phyloP scores from a whole-genome alignment of 257 asterid genomes.

The Plantago ovata region DNA sequence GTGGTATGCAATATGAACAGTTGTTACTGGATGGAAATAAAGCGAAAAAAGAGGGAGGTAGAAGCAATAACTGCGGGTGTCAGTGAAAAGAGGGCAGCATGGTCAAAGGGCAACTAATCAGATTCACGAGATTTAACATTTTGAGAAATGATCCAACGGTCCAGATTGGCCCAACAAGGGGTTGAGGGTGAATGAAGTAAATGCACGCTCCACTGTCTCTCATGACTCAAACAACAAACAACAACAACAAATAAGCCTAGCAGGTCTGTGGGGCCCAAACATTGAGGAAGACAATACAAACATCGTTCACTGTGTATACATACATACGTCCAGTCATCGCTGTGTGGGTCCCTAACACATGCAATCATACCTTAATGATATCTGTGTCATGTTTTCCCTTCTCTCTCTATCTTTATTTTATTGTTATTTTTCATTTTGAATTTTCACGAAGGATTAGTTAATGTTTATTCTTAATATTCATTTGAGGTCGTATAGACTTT shows the following conservation, averaged over 20 bases:
- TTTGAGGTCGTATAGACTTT: too few species aligned
- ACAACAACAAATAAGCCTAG: too few species aligned
- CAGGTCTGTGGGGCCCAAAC: not conserved
- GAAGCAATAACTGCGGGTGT: not conserved
- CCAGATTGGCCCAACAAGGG: not conserved
- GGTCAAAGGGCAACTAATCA: not conserved
- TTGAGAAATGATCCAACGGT: not conserved
- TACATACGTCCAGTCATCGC: not conserved
- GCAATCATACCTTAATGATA: slow-evolving; percentile 9
- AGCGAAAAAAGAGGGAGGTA: too few species aligned
- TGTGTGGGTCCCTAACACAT: not conserved
- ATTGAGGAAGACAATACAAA: slow-evolving; percentile 1
- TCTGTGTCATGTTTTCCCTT: not conserved
- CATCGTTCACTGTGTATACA: slow-evolving; percentile 4
- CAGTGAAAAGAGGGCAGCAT: slow-evolving; percentile 4
- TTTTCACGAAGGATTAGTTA: too few species aligned
- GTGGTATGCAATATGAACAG: too few species aligned
- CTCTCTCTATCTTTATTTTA: not conserved
- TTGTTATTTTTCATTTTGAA: too few species aligned
- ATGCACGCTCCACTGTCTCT: not conserved
- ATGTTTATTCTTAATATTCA: too few species aligned
- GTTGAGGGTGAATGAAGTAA: not conserved
- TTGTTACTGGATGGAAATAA: too few species aligned
- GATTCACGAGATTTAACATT: not conserved
- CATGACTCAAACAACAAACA: too few species aligned